Evolutionary conservation across 129 eudicot species (phyloP), one percentile per base, ranked within the genome.

Genomic region (Scalesia atractyloides): DNA sequence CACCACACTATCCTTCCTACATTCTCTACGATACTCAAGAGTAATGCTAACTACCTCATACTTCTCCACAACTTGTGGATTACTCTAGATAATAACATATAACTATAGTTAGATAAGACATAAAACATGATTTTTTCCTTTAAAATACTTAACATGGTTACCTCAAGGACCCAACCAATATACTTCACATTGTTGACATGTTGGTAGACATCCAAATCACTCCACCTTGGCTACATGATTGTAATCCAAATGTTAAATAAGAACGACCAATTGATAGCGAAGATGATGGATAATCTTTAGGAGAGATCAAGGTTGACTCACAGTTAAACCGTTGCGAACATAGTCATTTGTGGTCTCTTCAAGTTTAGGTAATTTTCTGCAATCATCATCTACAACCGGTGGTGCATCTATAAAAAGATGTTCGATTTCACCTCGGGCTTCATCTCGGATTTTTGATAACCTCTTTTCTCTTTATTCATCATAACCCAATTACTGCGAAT

Each of bases 161-260:
- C 98, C 96, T 90, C 98, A 64, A 94, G 91, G 71, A 94, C 83
- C 98, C 98, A 94, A 36, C 93, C 91, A 73, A 90, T 73, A 58
- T 94, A 94, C 76, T 90, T 94, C 46, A 90, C 97, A 76, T 94
- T 90, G 82, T 94, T 94, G 66, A 94, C 98, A 81, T 94, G 98
- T 82, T 84, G 97, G 74, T 94, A 90, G 52, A 94, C 89, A 86
- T 94, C 98, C 69, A 94, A 68, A 73, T 94, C 98, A 67, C 90
- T 90, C 96, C 96, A 94, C 77, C 87, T 84, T 73, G 98, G 96
- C 97, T 94, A 80, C 71, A 81, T 36, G 61, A 56, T 4, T 49
- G 44, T 14, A 36, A 73, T 61, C 66, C 39, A 52, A 18, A 53
- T 56, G 13, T 16, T 6, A 53, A 49, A 46, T n/a, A 11, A 2